Base-by-base conservation (phyloP, 2,329 filamentous ascomycete genomes). In the Penicillium sp. region DNA sequence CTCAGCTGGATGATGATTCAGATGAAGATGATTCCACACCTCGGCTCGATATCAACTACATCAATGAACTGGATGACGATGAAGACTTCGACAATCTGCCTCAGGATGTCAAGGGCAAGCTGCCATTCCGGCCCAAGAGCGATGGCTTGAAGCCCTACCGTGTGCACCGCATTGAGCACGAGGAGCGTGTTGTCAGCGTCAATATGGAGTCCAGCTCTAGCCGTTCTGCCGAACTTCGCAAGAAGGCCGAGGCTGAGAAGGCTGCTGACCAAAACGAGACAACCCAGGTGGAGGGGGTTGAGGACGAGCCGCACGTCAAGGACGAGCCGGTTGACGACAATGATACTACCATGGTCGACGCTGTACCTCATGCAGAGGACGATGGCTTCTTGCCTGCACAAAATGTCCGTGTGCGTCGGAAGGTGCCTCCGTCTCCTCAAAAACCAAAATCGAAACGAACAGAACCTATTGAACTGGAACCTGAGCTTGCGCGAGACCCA, bases 61-160 rank as follows among this genome's bases (percentile, higher is more conserved):
- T 76, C n/a, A 79, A 84, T 55, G 78, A 78, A 55, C 63, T 84
- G 11, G 76, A 80, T 11, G 81, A 78, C 44, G 78, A 83, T 50
- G 80, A 81, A 27, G 75, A 78, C 41, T 67, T 70, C n/a, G 68
- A 73, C 3, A 64, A 61, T 38, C 16, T 38, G 30, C 48, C 48
- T 30, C 45, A 58, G 54, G 58, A 59, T 27, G 31, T 46, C 44
- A 72, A 73, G 56, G 70, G 70, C 13, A 73, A 73, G 55, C 56
- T 58, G 44, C 61, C 67, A 8, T 61, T 58, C 14, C 65, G 64
- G 48, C 55, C 63, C 20, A 56, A 58, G 41, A 51, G 61, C 38
- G 63, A 56, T 39, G 70, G 69, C 1, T 68, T 80, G 39, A 69
- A 73, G 43, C 82, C 82, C 5, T 74, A 84, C 39, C 77, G 82